These are phyloP conservation scores for Monoraphidium neglectum DNA, from an alignment of 139 green algal genomes.

Conservation along the genomic window DNA sequence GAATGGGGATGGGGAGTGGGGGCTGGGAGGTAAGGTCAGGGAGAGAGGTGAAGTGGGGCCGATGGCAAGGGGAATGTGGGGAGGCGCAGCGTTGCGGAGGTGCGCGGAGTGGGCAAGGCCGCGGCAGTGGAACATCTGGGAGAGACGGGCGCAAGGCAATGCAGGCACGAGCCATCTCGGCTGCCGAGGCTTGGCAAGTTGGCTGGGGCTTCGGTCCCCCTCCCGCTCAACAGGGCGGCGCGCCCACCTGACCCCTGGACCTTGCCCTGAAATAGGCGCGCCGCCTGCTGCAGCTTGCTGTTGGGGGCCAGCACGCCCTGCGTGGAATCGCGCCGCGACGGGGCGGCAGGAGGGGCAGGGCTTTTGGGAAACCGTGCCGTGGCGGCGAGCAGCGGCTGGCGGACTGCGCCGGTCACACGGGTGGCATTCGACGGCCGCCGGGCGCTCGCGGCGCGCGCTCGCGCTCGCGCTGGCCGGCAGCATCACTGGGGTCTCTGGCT, in stretches of 20 bases:
- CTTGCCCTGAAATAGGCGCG: constrained; percentile 23
- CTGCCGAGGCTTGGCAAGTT: neutral
- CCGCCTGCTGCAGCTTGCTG: neutral
- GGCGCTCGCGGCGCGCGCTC: neutral
- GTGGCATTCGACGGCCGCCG: neutral
- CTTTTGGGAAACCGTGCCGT: too few species aligned
- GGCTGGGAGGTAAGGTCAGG: neutral
- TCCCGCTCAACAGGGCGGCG: neutral
- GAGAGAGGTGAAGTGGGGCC: neutral
- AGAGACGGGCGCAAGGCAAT: neutral
- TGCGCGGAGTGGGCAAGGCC: neutral
- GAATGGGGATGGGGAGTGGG: neutral
- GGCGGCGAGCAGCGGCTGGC: too few species aligned
- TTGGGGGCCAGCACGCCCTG: constrained; percentile 19
- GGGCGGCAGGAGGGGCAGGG: neutral
- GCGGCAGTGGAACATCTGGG: neutral
- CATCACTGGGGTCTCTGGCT: neutral
- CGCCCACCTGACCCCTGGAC: constrained; percentile 18
- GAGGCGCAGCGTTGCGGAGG: neutral
- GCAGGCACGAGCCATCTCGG: neutral
- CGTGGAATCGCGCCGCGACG: neutral
- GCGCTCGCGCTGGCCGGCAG: neutral
- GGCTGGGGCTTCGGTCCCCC: neutral
- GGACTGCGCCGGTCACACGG: too few species aligned
- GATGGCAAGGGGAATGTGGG: neutral